These are phyloP conservation scores for Globisporangium splendens DNA, from an alignment of 352 stramenopile species.

Conservation along the genomic window DNA sequence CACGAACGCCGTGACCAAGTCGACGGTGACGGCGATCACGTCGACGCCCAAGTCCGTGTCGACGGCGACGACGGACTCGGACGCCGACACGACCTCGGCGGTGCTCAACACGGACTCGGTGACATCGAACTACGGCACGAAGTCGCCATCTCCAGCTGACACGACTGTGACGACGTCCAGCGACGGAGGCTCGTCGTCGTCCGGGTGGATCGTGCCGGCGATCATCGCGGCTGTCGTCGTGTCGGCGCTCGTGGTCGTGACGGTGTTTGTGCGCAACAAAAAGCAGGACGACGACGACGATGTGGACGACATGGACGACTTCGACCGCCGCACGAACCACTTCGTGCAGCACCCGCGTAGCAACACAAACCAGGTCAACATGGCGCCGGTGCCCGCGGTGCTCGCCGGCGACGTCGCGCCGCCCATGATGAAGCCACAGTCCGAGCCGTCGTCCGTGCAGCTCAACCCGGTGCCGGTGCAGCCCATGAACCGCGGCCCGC, in stretches of 20 bases:
- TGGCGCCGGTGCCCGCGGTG: neutral
- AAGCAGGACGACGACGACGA: constrained; percentile 45
- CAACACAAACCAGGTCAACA: constrained; percentile 37
- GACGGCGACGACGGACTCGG: constrained; percentile 12
- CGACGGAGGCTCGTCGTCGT: constrained; percentile 12
- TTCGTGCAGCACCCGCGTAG: constrained; percentile 61
- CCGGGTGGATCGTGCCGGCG: constrained; percentile 52
- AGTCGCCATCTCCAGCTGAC: constrained; percentile 26
- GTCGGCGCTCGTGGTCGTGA: constrained; percentile 49
- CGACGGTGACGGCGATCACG: constrained; percentile 18
- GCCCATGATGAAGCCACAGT: constrained; percentile 13
- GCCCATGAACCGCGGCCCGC: constrained; percentile 7
- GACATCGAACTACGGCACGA: constrained; percentile 50
- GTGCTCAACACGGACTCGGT: constrained; percentile 32
- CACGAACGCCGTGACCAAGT: constrained; percentile 15
- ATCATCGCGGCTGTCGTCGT: constrained; percentile 59
- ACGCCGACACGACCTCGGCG: constrained; percentile 18
- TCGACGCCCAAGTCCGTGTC: constrained; percentile 11
- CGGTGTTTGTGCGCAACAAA: constrained; percentile 49
- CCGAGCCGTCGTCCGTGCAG: constrained; percentile 12
- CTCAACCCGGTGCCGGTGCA: constrained; percentile 16
- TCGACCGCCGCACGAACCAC: constrained; percentile 51
- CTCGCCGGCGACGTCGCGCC: constrained; percentile 9
- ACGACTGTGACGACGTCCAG: constrained; percentile 17
- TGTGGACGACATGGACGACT: constrained; percentile 37